phyloP scores from a whole-genome alignment of 73 alveolate species.

The Stentor coeruleus region DNA sequence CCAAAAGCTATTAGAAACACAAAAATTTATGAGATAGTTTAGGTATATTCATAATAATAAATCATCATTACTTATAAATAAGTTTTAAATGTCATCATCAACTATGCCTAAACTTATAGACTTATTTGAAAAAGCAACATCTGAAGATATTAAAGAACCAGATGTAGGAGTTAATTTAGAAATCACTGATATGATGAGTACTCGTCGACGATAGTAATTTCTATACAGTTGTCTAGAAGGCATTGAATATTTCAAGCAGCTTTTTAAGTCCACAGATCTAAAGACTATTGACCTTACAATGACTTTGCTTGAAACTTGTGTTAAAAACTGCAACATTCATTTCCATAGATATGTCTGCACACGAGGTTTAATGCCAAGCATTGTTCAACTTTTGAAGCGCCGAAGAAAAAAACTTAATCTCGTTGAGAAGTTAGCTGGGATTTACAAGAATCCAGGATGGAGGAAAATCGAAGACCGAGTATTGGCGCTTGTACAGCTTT shows the following conservation, averaged over 20 bases:
- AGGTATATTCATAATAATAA: no score
- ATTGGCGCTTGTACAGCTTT: conserved; percentile 55
- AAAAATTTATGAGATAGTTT: no score
- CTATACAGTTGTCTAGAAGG: conserved; percentile 35
- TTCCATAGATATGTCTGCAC: conserved; percentile 44
- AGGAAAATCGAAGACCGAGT: conserved; percentile 55
- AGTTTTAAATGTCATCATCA: neutral
- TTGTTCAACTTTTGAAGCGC: conserved; percentile 37
- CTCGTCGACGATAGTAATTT: conserved; percentile 37
- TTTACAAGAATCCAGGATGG: conserved; percentile 29
- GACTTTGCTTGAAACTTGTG: conserved; percentile 47
- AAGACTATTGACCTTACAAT: conserved; percentile 33
- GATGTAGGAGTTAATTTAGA: conserved; percentile 34
- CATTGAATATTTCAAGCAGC: conserved; percentile 14
- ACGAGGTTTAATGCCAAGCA: conserved; percentile 38
- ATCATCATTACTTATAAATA: no score
- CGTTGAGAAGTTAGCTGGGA: conserved; percentile 35
- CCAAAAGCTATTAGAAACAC: no score
- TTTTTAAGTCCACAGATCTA: conserved; percentile 31
- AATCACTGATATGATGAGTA: conserved; percentile 36
- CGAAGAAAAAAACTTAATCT: conserved; percentile 47
- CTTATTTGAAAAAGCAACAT: conserved; percentile 32
- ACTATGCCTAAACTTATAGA: conserved; percentile 21
- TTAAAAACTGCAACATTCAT: conserved; percentile 47
- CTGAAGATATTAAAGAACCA: conserved; percentile 29